These are phyloP conservation scores for Ganoderma leucocontextum DNA, from an alignment of 1,284 basidiomycete genomes.

Conservation along the genomic window DNA sequence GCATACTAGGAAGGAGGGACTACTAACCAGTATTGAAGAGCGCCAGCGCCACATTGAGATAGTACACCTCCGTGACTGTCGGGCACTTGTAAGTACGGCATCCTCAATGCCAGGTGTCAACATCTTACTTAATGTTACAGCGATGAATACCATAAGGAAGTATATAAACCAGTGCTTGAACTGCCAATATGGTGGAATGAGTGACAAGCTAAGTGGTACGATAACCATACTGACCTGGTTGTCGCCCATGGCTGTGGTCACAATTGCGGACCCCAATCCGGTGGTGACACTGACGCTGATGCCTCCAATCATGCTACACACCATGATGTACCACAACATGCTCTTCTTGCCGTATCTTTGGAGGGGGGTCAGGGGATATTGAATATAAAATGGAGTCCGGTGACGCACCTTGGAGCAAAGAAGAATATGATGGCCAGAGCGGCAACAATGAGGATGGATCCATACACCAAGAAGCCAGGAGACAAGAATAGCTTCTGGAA, in stretches of 20 bases:
- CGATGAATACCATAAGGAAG: conserved; percentile 87
- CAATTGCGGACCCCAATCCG: conserved; percentile 91
- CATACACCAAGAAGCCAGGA: conserved; percentile 88
- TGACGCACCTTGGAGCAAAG: conserved; percentile 75
- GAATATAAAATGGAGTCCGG: background rate
- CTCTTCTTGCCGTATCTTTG: conserved; percentile 86
- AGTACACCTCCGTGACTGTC: conserved; percentile 90
- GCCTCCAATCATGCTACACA: conserved; percentile 97
- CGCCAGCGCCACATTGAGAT: conserved; percentile 96
- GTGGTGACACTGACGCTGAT: conserved; percentile 96
- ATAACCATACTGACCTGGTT: conserved; percentile 70
- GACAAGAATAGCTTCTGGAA: conserved; percentile 89
- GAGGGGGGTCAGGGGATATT: background rate
- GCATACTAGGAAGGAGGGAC: conserved; percentile 13
- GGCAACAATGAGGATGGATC: conserved; percentile 65
- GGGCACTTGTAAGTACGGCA: conserved; percentile 18
- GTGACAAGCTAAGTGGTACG: conserved; percentile 1
- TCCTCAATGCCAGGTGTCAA: background rate
- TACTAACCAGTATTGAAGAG: conserved; percentile 88
- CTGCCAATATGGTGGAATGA: conserved; percentile 44
- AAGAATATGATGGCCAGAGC: conserved; percentile 79
- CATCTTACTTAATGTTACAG: conserved; percentile 78
- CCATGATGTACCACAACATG: conserved; percentile 95
- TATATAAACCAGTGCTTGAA: conserved; percentile 89
- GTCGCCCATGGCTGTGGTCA: conserved; percentile 85